phyloP scores from a whole-genome alignment of 2,329 filamentous ascomycete genomes.

The Xylaria sp. region DNA sequence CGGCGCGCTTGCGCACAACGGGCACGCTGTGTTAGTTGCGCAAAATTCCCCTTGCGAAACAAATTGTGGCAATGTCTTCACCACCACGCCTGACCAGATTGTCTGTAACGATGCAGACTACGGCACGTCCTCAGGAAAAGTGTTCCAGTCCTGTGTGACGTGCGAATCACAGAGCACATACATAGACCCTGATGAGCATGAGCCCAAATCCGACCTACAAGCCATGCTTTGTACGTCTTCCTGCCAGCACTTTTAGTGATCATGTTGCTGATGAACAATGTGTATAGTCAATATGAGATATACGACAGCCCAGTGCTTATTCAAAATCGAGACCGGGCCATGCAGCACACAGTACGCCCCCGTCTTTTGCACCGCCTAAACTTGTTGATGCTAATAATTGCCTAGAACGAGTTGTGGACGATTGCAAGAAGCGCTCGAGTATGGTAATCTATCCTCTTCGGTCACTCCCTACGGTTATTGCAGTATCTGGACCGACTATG shows the following conservation, averaged over 20 bases:
- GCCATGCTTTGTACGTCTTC: constrained; percentile 64
- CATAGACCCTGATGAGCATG: constrained; percentile 51
- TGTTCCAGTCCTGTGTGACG: constrained; percentile 63
- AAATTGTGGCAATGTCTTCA: constrained; percentile 65
- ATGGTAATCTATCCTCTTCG: constrained; percentile 60
- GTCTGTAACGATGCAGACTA: constrained; percentile 59
- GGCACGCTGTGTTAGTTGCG: constrained; percentile 29
- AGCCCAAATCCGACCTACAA: constrained; percentile 60
- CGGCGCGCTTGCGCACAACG: constrained; percentile 21
- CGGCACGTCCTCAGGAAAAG: constrained; percentile 55
- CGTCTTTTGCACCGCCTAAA: not conserved
- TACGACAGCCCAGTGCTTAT: constrained; percentile 66
- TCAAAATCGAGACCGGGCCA: constrained; percentile 56
- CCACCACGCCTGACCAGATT: constrained; percentile 57
- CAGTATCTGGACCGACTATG: constrained; percentile 56
- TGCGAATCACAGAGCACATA: constrained; percentile 65
- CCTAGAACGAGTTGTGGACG: constrained; percentile 64
- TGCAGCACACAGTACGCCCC: constrained; percentile 63
- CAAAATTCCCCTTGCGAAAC: constrained; percentile 59
- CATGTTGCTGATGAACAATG: constrained; percentile 37
- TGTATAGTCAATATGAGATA: constrained; percentile 68
- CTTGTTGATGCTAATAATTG: constrained; percentile 43
- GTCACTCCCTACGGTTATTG: constrained; percentile 66
- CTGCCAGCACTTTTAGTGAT: not conserved
- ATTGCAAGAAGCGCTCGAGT: constrained; percentile 60